Conservation (phyloP, 1,139 yeast species). For the Suhomyces terraborum region DNA sequence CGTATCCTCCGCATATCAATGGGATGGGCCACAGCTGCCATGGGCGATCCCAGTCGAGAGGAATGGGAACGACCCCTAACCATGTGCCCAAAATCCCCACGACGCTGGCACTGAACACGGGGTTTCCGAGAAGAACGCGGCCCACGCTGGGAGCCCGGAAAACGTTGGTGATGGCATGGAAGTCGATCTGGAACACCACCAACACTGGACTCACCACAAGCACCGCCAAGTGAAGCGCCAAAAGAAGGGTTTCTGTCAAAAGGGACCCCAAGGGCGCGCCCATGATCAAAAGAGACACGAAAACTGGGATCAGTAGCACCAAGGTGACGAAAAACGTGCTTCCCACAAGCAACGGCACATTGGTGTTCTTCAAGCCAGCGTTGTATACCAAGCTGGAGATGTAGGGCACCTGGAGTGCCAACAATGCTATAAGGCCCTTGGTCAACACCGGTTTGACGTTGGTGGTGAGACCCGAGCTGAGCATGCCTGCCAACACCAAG, state of each 20-base stretch:
- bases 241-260: constrained; percentile 58
- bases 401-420: constrained; percentile 32
- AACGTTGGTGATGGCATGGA: constrained; percentile 30
- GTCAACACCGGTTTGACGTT: constrained; percentile 30
- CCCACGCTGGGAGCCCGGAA: constrained; percentile 29
- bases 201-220: constrained; percentile 67
- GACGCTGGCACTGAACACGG: constrained; percentile 42
- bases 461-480: constrained; percentile 34
- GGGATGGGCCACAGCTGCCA: constrained; percentile 99
- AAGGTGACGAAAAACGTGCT: constrained; percentile 45
- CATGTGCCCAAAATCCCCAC: constrained; percentile 76
- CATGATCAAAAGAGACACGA: constrained; percentile 58
- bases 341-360: constrained; percentile 34
- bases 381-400: constrained; percentile 25
- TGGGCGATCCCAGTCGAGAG: constrained; percentile 95
- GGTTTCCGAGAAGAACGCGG: constrained; percentile 33
- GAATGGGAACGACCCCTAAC: constrained; percentile 92
- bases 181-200: constrained; percentile 58
- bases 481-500: constrained; percentile 39
- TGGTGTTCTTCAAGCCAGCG: constrained; percentile 26
- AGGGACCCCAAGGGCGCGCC: constrained; percentile 81
- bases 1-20: constrained; percentile 73
- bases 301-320: constrained; percentile 54
- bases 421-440: constrained; percentile 29
- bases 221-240: constrained; percentile 66